A percentile compares a stretch with the other conserved stretches of the same genome.
Evolutionary conservation across 139 green algal species (phyloP).

Genomic region (Chlorella sorokiniana): DNA sequence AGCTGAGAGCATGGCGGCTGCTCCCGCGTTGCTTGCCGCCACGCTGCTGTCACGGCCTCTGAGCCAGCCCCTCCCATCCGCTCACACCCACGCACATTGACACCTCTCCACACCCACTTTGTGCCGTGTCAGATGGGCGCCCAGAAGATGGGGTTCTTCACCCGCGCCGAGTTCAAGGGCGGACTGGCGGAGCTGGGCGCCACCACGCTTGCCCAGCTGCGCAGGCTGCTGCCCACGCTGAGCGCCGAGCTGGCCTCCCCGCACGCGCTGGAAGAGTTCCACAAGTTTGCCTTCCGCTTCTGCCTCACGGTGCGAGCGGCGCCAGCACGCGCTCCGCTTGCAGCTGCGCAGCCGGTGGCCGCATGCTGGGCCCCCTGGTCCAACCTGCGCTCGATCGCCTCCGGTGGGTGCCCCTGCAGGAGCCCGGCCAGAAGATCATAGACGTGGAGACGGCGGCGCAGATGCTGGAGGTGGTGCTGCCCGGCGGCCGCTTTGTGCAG

Average conservation of each 20-base stretch:
- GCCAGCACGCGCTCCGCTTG: background rate
- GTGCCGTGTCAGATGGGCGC: conserved; percentile 55
- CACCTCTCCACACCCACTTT: too few species aligned
- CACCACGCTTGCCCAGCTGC: conserved; percentile 35
- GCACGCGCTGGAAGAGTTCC: conserved; percentile 45
- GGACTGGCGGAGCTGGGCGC: conserved; percentile 33
- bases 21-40: background rate
- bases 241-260: conserved; percentile 15
- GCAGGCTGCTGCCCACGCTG: conserved; percentile 41
- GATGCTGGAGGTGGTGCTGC: conserved; percentile 63
- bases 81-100: too few species aligned
- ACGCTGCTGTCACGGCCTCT: background rate
- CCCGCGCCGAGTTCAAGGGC: conserved; percentile 40
- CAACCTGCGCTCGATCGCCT: too few species aligned
- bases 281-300: conserved; percentile 66
- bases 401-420: conserved; percentile 30
- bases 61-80: too few species aligned
- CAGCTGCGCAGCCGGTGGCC: background rate
- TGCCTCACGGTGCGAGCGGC: conserved; percentile 67
- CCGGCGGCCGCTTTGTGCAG: conserved; percentile 25
- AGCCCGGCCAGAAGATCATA: conserved; percentile 59
- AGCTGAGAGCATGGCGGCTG: background rate
- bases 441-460: conserved; percentile 53
- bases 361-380: too few species aligned
- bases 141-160: conserved; percentile 66